These are phyloP conservation scores for Paracamarosporium sp. DNA, from an alignment of 2,329 filamentous ascomycete genomes.

Conservation along the genomic window DNA sequence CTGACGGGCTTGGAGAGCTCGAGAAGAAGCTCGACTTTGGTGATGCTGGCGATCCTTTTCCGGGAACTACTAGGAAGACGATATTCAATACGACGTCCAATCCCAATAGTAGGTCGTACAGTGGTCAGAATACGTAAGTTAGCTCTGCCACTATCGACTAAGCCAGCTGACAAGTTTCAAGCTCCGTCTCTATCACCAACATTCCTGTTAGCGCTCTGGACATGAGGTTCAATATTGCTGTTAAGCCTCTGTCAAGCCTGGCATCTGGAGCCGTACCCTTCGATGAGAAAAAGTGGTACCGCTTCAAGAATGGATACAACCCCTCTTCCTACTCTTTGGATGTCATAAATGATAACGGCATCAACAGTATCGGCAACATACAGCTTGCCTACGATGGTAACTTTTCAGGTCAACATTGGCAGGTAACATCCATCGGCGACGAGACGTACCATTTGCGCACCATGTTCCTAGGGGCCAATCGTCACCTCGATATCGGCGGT, in stretches of 20 bases:
- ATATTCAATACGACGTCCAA: constrained; percentile 20
- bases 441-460: constrained; percentile 25
- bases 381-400: constrained; percentile 22
- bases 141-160: background rate
- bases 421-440: constrained; percentile 24
- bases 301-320: constrained; percentile 27
- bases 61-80: constrained; percentile 20
- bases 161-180: background rate
- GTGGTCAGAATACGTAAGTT: constrained; percentile 21
- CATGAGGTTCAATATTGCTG: constrained; percentile 30
- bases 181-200: constrained; percentile 20
- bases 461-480: constrained; percentile 25
- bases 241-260: constrained; percentile 13
- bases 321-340: constrained; percentile 22
- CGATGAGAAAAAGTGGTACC: constrained; percentile 27
- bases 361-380: constrained; percentile 18
- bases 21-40: constrained; percentile 17
- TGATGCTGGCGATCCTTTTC: constrained; percentile 28
- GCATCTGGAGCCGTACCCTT: constrained; percentile 8
- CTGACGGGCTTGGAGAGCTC: constrained; percentile 28
- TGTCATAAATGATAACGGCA: constrained; percentile 29
- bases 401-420: constrained; percentile 33
- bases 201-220: constrained; percentile 18
- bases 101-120: constrained; percentile 27
- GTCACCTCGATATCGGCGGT: constrained; percentile 22